These are phyloP conservation scores for Umbelopsis vinacea DNA, from an alignment of 192 early-diverging fungal species.

Conservation along the genomic window DNA sequence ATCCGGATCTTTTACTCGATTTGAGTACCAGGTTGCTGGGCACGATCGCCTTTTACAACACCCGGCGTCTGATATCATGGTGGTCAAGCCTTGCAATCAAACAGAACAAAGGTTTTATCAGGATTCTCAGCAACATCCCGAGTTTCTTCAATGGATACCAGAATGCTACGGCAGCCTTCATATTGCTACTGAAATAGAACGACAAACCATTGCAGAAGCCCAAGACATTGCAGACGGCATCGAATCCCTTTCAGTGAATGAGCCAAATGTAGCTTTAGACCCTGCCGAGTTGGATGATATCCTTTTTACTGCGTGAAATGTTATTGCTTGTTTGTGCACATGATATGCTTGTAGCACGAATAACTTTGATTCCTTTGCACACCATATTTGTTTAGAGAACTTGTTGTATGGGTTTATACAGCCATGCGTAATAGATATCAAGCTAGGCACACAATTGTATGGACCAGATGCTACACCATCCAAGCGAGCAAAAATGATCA, in stretches of 20 bases:
- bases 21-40: slow-evolving; percentile 81
- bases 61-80: slow-evolving; percentile 60
- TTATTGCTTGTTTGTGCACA: slow-evolving; percentile 2
- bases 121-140: slow-evolving; percentile 46
- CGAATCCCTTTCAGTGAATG: neutral
- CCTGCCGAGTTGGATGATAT: slow-evolving; percentile 39
- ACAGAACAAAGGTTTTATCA: slow-evolving; percentile 81
- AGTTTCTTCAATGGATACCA: slow-evolving; percentile 67
- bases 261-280: neutral
- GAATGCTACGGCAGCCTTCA: slow-evolving; percentile 66
- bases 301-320: slow-evolving; percentile 31
- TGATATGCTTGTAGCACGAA: neutral
- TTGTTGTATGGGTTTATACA: slow-evolving; percentile 65
- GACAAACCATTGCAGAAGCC: slow-evolving; percentile 5
- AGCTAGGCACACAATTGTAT: slow-evolving; percentile 81
- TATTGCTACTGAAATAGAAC: slow-evolving; percentile 28
- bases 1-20: slow-evolving; percentile 39
- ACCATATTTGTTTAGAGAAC: slow-evolving; percentile 79
- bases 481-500: slow-evolving; percentile 70
- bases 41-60: slow-evolving; percentile 70
- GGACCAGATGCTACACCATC: slow-evolving; percentile 72
- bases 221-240: neutral
- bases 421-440: slow-evolving; percentile 87
- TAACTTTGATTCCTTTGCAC: slow-evolving; percentile 29
- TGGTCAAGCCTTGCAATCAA: slow-evolving; percentile 71